Base-by-base conservation (phyloP, 2,329 filamentous ascomycete species). In the Fonsecaea monophora region DNA sequence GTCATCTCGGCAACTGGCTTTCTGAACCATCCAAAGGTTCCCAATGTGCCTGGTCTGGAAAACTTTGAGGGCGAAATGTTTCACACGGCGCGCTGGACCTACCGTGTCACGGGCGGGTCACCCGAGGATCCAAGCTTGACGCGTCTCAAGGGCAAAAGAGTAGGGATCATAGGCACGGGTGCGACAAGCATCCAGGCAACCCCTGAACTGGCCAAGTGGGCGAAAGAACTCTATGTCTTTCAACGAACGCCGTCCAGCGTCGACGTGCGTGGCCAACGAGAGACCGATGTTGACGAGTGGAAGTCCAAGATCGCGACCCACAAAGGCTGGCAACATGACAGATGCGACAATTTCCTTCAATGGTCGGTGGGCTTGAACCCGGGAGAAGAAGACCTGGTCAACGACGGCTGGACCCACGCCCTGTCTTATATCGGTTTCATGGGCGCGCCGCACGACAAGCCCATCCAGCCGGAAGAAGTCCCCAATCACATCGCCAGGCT, bases 21-120 rank as follows among this genome's bases (percentile, higher is more conserved):
- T 32, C 76, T 88, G 35, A 87, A 88, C 70, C 75, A 81, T 35
- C 86, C 86, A 0, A 76, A 77, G 70, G 60, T 78, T 76, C 45
- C 77, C 58, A 25, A 67, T 1, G 68, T 76, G n/a, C 35, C 50
- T 1, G 74, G 74, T 2, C 34, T 76, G 9, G 35, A 68, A 3
- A 32, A 55, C 0, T 76, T 77, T 59, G 67, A 72, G 32, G 74
- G 74, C 7, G 67, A 74, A 13, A 57, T 69, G 7, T 61, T 73
- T 5, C 75, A 77, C 63, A 73, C 73, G 4, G 69, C 72, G 3
- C 64, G 60, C 6, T 77, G 75, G 76, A 75, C 81, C 62, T 83
- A 81, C 60, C 67, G 71, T 1, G 66, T 75, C 64, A 81, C 80
- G 2, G 81, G 80, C 3, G 81, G 78, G 6, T 30, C 54, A n/a